phyloP scores from a whole-genome alignment of 148 eudicot genomes.

The Gaultheria prostrata region DNA sequence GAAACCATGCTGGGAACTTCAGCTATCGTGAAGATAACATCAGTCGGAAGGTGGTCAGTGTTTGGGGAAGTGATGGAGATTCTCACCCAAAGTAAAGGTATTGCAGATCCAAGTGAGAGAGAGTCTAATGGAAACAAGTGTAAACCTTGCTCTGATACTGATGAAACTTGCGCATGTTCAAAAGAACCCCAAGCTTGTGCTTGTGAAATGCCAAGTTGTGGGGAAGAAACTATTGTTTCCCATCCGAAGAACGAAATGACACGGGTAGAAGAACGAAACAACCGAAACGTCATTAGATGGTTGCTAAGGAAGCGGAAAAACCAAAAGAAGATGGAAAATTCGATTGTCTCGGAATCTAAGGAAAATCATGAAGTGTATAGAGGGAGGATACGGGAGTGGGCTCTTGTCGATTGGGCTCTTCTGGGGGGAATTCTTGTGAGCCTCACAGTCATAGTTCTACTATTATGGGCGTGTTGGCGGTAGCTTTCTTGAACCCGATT shows the following conservation, averaged over 20 bases:
- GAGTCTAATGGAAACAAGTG: slow-evolving; percentile 22
- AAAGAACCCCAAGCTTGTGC: slow-evolving; percentile 47
- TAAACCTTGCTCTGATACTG: slow-evolving; percentile 35
- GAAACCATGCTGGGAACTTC: slow-evolving; percentile 78
- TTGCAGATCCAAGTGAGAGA: slow-evolving; percentile 19
- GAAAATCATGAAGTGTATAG: slow-evolving; percentile 21
- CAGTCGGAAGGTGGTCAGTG: slow-evolving; percentile 95
- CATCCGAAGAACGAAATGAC: background rate
- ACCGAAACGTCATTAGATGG: slow-evolving; percentile 31
- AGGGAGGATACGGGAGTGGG: slow-evolving; percentile 29
- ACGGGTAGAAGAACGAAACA: slow-evolving; percentile 21
- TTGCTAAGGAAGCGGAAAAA: slow-evolving; percentile 46
- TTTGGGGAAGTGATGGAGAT: slow-evolving; percentile 81
- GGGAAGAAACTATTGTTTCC: slow-evolving; percentile 12
- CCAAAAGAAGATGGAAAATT: slow-evolving; percentile 23
- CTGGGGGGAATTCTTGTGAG: slow-evolving; percentile 55
- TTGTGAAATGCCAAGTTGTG: slow-evolving; percentile 33
- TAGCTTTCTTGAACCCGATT: background rate
- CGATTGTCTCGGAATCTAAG: slow-evolving; percentile 13
- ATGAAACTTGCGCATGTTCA: slow-evolving; percentile 58
- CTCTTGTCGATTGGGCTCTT: slow-evolving; percentile 51
- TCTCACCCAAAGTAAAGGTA: slow-evolving; percentile 27
- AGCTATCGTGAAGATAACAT: slow-evolving; percentile 71
- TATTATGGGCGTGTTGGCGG: background rate
- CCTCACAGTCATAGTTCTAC: slow-evolving; percentile 42